phyloP scores from a whole-genome alignment of 768 basidiomycete genomes.

The Trametes meyenii region DNA sequence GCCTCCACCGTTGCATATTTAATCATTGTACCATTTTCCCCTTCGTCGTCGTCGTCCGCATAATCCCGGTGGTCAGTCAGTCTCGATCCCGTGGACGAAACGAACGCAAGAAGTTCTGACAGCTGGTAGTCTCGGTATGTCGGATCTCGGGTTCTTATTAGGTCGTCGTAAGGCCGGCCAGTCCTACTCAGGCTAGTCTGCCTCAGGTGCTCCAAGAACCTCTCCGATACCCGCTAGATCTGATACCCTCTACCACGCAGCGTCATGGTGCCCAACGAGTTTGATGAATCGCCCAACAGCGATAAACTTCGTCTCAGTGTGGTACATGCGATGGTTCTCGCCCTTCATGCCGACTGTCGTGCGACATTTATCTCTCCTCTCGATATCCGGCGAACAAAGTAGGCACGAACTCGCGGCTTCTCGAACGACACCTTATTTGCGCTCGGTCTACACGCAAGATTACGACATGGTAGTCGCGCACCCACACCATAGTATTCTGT shows the following conservation, averaged over 20 bases:
- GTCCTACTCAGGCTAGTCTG: not conserved
- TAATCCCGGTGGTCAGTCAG: not conserved
- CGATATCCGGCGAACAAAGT: not conserved
- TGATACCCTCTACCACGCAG: not conserved
- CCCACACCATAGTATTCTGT: not conserved
- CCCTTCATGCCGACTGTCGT: not conserved
- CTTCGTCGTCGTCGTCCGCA: not conserved
- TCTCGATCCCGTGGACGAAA: not conserved
- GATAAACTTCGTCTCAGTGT: not conserved
- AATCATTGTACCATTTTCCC: slow-evolving; percentile 1
- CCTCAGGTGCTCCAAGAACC: not conserved
- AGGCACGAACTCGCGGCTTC: not conserved
- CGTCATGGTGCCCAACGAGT: not conserved
- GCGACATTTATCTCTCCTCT: not conserved
- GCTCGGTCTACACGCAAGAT: not conserved
- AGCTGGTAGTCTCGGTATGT: not conserved
- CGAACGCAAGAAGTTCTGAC: no score
- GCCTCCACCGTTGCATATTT: slow-evolving; percentile 55
- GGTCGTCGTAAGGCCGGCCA: not conserved
- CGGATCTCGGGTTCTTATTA: not conserved
- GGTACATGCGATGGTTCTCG: not conserved
- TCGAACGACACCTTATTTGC: not conserved
- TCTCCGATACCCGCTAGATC: not conserved
- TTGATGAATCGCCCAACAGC: not conserved
- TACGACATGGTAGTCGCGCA: not conserved